A percentile compares a stretch with the other conserved stretches of the same genome.
phyloP scores from a whole-genome alignment of 768 basidiomycete genomes.

The Leccinum pellstonianum region DNA sequence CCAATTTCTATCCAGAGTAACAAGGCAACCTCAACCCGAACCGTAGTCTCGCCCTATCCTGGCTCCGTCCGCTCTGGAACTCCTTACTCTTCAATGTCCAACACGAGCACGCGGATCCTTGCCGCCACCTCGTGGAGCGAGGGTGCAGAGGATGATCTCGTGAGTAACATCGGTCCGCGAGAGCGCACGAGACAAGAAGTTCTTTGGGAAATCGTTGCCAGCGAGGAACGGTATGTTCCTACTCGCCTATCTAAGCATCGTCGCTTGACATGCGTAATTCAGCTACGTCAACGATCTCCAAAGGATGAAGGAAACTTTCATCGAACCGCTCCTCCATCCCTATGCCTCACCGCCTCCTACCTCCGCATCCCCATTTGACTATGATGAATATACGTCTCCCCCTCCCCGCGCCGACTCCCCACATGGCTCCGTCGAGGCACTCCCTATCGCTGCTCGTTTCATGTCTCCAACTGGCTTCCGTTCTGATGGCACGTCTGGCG shows the following conservation, averaged over 20 bases:
- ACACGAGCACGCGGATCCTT: conserved; percentile 68
- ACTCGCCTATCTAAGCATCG: conserved; percentile 10
- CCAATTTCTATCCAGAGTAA: conserved; percentile 56
- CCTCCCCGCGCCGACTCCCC: conserved; percentile 58
- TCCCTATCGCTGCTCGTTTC: conserved; percentile 87
- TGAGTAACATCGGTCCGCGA: conserved; percentile 87
- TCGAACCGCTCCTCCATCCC: conserved; percentile 86
- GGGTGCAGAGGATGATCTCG: conserved; percentile 90
- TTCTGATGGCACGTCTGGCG: conserved; percentile 43
- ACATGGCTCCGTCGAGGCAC: conserved; percentile 69
- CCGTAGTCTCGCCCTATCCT: conserved; percentile 61
- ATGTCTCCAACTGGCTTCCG: conserved; percentile 63
- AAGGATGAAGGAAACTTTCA: conserved; percentile 93
- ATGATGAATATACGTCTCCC: conserved; percentile 58
- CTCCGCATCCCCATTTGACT: conserved; percentile 60
- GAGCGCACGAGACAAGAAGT: conserved; percentile 97
- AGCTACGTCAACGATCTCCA: conserved; percentile 92
- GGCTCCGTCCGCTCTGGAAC: conserved; percentile 76
- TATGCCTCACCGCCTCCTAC: conserved; percentile 44
- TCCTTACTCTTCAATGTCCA: conserved; percentile 79
- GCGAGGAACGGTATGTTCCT: conserved; percentile 79
- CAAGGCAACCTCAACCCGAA: conserved; percentile 59
- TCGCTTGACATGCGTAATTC: conserved; percentile 16
- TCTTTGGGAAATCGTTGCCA: conserved; percentile 93
- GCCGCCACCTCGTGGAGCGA: conserved; percentile 89